Conservation (phyloP, 768 basidiomycete species). For the Multifurca ochricompacta region DNA sequence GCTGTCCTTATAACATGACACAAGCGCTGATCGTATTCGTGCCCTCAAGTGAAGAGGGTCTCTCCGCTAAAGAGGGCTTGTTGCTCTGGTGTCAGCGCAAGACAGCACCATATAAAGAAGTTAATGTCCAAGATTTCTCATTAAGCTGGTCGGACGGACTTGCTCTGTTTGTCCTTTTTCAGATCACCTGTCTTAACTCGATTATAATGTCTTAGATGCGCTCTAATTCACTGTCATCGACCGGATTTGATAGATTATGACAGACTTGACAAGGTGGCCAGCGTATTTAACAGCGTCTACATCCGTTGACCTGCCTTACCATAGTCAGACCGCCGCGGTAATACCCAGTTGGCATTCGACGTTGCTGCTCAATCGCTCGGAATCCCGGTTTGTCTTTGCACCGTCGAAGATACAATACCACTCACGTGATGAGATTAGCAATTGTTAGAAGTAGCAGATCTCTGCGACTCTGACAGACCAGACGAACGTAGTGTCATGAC, state of each 20-base stretch:
- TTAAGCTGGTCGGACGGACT: slow-evolving; percentile 91
- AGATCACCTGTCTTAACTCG: not conserved
- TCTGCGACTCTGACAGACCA: slow-evolving; percentile 79
- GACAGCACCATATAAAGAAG: slow-evolving; percentile 84
- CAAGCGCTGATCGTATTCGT: not conserved
- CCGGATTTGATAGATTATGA: slow-evolving; percentile 92
- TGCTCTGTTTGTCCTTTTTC: slow-evolving; percentile 64
- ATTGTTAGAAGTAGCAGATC: slow-evolving; percentile 92
- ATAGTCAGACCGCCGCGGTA: slow-evolving; percentile 70
- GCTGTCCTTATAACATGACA: not conserved
- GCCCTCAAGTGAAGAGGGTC: slow-evolving; percentile 80
- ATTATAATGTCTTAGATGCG: slow-evolving; percentile 57
- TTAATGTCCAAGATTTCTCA: slow-evolving; percentile 91
- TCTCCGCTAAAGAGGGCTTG: slow-evolving; percentile 97
- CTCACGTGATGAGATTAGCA: slow-evolving; percentile 42
- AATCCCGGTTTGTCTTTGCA: slow-evolving; percentile 59
- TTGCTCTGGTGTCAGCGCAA: slow-evolving; percentile 98
- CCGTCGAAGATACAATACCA: not conserved
- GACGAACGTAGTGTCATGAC: slow-evolving; percentile 99
- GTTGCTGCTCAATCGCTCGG: slow-evolving; percentile 83
- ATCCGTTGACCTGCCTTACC: slow-evolving; percentile 1
- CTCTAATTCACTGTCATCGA: slow-evolving; percentile 94
- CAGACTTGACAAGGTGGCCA: slow-evolving; percentile 67
- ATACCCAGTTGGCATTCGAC: slow-evolving; percentile 81
- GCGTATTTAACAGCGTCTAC: not conserved